These are phyloP conservation scores for Phytophthora vignae DNA, from an alignment of 352 stramenopile species.

Conservation along the genomic window DNA sequence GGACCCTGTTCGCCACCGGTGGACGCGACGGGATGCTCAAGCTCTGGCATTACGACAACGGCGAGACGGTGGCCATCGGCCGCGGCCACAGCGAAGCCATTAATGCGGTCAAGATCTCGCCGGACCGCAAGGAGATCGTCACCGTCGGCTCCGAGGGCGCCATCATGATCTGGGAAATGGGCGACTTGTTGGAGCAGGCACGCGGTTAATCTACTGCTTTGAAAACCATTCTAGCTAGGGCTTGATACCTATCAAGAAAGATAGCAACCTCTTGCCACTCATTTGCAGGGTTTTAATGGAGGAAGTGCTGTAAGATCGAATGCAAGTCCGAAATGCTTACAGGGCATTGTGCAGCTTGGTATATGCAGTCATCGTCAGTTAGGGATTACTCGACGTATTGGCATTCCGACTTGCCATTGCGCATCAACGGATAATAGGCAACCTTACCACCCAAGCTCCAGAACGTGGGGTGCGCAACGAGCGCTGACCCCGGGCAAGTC, in stretches of 20 bases:
- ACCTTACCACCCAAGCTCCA: too few species aligned
- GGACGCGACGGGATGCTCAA: conserved; percentile 93
- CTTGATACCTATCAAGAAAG: background rate
- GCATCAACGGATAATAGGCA: too few species aligned
- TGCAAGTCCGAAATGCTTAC: too few species aligned
- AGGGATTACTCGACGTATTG: too few species aligned
- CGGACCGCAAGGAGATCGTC: conserved; percentile 93
- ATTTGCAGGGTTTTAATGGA: too few species aligned
- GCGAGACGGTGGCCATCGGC: conserved; percentile 87
- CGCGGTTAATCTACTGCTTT: conserved; percentile 14
- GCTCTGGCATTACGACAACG: conserved; percentile 98
- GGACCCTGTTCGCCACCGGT: conserved; percentile 93
- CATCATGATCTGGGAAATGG: conserved; percentile 97
- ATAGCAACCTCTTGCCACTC: too few species aligned
- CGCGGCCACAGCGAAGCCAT: conserved; percentile 95
- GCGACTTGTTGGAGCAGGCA: conserved; percentile 41
- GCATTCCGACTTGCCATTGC: too few species aligned
- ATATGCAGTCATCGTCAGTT: too few species aligned
- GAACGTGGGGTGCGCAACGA: background rate
- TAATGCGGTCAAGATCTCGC: conserved; percentile 93
- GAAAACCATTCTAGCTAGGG: background rate
- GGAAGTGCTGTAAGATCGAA: too few species aligned
- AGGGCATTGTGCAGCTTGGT: too few species aligned
- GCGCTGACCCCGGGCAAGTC: too few species aligned
- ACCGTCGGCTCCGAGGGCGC: conserved; percentile 95